A percentile compares a stretch with the other conserved stretches of the same genome.
phyloP scores from a whole-genome alignment of 2,329 filamentous ascomycete genomes.

The Venturia aucupariae region DNA sequence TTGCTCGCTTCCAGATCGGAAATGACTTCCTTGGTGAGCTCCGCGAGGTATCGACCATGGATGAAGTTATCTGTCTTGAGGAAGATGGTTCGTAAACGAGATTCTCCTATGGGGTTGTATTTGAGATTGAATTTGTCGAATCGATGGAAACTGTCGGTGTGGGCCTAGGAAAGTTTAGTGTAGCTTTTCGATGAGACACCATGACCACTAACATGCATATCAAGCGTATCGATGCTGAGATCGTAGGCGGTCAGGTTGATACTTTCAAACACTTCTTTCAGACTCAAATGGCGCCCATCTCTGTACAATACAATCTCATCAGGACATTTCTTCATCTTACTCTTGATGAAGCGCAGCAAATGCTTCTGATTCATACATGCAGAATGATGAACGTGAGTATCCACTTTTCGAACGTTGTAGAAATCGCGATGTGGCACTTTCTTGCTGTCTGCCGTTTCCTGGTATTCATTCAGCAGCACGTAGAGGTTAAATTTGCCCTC shows the following conservation, averaged over 20 bases:
- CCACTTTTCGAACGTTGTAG: slow-evolving; percentile 97
- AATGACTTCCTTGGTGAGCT: slow-evolving; percentile 97
- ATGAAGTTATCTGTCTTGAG: slow-evolving; percentile 98
- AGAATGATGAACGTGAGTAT: slow-evolving; percentile 97
- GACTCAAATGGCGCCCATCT: slow-evolving; percentile 83
- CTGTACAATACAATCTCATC: slow-evolving; percentile 89
- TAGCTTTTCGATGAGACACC: neutral
- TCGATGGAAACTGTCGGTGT: slow-evolving; percentile 95
- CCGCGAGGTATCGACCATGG: slow-evolving; percentile 86
- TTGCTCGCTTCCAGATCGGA: slow-evolving; percentile 96
- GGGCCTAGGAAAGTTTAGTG: slow-evolving; percentile 49
- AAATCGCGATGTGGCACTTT: slow-evolving; percentile 96
- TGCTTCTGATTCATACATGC: slow-evolving; percentile 99
- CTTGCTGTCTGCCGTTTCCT: slow-evolving; percentile 96
- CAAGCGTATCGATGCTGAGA: slow-evolving; percentile 92
- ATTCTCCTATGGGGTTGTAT: slow-evolving; percentile 96
- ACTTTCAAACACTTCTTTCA: slow-evolving; percentile 90
- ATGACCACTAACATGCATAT: slow-evolving; percentile 74
- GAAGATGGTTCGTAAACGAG: slow-evolving; percentile 92
- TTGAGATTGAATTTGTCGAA: slow-evolving; percentile 99
- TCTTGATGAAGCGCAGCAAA: slow-evolving; percentile 95
- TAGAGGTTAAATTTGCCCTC: slow-evolving; percentile 98
- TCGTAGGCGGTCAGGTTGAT: slow-evolving; percentile 97
- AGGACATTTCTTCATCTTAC: slow-evolving; percentile 98
- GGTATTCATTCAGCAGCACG: slow-evolving; percentile 86